Evolutionary conservation across 306 rosid species (phyloP).

Genomic region (Pachyrhizus erosus): DNA sequence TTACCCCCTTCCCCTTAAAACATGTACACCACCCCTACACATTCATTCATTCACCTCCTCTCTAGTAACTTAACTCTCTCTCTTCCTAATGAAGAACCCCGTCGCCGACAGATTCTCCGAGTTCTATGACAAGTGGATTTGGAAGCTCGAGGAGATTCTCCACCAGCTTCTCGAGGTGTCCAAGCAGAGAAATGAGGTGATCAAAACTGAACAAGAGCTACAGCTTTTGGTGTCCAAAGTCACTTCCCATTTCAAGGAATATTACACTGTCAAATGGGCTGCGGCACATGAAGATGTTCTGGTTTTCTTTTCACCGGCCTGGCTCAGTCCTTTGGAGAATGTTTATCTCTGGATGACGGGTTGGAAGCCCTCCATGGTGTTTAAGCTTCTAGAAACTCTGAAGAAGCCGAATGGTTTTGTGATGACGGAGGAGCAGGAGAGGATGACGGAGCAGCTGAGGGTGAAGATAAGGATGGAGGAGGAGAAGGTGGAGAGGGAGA

Average conservation of each 20-base stretch:
- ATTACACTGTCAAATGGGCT: constrained; percentile 74
- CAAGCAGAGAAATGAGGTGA: background rate
- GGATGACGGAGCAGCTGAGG: constrained; percentile 31
- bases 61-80: no score
- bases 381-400: background rate
- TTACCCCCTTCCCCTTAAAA: background rate
- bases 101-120: constrained; percentile 56
- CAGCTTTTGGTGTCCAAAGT: constrained; percentile 50
- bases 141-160: constrained; percentile 52
- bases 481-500: constrained; percentile 51
- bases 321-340: constrained; percentile 47
- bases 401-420: background rate
- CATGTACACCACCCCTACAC: background rate
- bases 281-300: constrained; percentile 62
- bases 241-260: constrained; percentile 64
- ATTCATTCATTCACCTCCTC: background rate
- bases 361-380: constrained; percentile 42
- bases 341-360: constrained; percentile 43
- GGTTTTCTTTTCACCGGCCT: constrained; percentile 57
- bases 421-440: constrained; percentile 34
- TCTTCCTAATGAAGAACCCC: constrained; percentile 42
- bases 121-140: constrained; percentile 59
- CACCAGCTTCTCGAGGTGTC: constrained; percentile 41
- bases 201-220: constrained; percentile 35
- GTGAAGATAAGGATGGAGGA: constrained; percentile 45